phyloP scores from a whole-genome alignment of 2,329 filamentous ascomycete species.

The Aspergillus viridinutans region DNA sequence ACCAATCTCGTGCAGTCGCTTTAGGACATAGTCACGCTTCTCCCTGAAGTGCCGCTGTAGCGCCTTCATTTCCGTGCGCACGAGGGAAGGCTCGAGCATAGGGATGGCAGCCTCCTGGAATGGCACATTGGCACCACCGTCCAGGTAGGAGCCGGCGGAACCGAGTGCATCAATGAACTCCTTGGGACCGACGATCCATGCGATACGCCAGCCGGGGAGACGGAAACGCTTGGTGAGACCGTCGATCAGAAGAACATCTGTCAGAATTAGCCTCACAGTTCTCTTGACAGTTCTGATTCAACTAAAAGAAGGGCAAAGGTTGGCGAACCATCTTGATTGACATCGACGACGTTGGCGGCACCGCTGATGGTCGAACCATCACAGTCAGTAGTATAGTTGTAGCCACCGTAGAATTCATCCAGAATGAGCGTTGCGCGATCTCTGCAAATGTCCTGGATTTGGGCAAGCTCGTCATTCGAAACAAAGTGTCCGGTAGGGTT shows the following conservation, averaged over 20 bases:
- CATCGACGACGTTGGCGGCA: slow-evolving; percentile 84
- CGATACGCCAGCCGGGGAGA: slow-evolving; percentile 91
- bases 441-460: slow-evolving; percentile 91
- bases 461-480: slow-evolving; percentile 73
- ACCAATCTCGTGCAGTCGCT: slow-evolving; percentile 75
- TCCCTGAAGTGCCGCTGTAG: slow-evolving; percentile 85
- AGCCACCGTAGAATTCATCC: slow-evolving; percentile 95
- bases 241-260: slow-evolving; percentile 87
- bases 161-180: slow-evolving; percentile 93
- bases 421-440: slow-evolving; percentile 87
- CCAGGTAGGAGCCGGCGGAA: slow-evolving; percentile 87
- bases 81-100: slow-evolving; percentile 84
- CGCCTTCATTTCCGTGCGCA: slow-evolving; percentile 80
- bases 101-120: slow-evolving; percentile 91
- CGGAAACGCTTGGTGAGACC: slow-evolving; percentile 96
- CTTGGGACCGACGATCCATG: slow-evolving; percentile 93
- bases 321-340: slow-evolving; percentile 64
- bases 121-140: slow-evolving; percentile 89
- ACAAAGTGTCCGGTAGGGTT: slow-evolving; percentile 92
- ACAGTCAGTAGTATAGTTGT: slow-evolving; percentile 92
- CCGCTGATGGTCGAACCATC: slow-evolving; percentile 86
- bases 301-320: not conserved
- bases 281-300: no score
- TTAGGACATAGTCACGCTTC: slow-evolving; percentile 88
- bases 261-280: slow-evolving; percentile 5